These are phyloP conservation scores for Collybia sp. DNA, from an alignment of 768 basidiomycete species.

Conservation along the genomic window DNA sequence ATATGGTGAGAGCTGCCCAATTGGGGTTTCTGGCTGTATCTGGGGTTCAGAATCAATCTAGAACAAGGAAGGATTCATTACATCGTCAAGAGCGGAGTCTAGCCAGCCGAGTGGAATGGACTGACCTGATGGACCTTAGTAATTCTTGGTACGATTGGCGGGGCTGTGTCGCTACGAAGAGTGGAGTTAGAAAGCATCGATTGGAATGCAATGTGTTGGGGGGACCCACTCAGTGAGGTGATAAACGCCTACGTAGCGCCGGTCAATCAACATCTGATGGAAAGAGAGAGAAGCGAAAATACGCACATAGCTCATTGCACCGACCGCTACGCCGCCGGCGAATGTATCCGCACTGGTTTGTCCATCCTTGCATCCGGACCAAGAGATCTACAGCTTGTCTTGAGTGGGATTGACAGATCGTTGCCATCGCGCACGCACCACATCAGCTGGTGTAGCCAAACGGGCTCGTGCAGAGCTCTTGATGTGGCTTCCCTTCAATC, in stretches of 20 bases:
- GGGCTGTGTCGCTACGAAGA: slow-evolving; percentile 37
- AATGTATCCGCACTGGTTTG: slow-evolving; percentile 74
- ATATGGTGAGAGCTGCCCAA: slow-evolving; percentile 70
- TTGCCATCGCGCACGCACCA: slow-evolving; percentile 24
- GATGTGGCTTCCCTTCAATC: slow-evolving; percentile 41
- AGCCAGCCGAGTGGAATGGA: not conserved
- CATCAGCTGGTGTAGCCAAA: slow-evolving; percentile 71
- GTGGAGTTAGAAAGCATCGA: not conserved
- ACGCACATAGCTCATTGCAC: slow-evolving; percentile 77
- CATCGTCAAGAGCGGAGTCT: not conserved
- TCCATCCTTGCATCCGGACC: slow-evolving; percentile 66
- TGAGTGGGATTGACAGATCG: not conserved
- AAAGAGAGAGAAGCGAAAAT: not conserved
- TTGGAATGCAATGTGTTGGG: slow-evolving; percentile 9
- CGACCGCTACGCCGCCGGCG: slow-evolving; percentile 58
- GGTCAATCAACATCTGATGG: not conserved
- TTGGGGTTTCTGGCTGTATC: slow-evolving; percentile 70
- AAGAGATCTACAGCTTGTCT: slow-evolving; percentile 48
- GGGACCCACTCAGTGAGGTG: slow-evolving; percentile 44
- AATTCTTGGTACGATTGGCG: slow-evolving; percentile 64
- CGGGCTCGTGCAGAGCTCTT: slow-evolving; percentile 20
- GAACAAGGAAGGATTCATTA: not conserved
- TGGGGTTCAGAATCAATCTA: slow-evolving; percentile 50
- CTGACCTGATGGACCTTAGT: slow-evolving; percentile 50
- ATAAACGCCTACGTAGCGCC: slow-evolving; percentile 51